Evolutionary conservation across 257 asterid genomes (phyloP).

Genomic region (Nemophila menziesii): DNA sequence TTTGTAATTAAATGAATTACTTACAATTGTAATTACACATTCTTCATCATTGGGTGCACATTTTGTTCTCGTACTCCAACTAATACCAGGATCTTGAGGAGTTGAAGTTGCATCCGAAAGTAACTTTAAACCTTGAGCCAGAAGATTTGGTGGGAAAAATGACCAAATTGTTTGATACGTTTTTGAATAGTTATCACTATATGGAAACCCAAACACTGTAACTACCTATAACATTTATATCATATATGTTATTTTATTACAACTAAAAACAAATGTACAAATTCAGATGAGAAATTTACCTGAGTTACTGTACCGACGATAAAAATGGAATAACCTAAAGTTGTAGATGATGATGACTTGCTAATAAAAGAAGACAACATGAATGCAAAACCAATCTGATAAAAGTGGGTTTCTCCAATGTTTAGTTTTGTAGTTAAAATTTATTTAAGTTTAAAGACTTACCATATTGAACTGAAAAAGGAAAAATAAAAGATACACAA

Average conservation of each 20-base stretch:
- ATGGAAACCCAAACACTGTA: slow-evolving; percentile 78
- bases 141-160: slow-evolving; percentile 80
- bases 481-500: slow-evolving; percentile 66
- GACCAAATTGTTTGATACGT: slow-evolving; percentile 59
- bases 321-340: slow-evolving; percentile 56
- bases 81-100: slow-evolving; percentile 79
- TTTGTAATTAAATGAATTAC: slow-evolving; percentile 8
- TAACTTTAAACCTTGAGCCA: slow-evolving; percentile 62
- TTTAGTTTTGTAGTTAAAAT: not conserved
- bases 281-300: slow-evolving; percentile 34
- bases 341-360: slow-evolving; percentile 76
- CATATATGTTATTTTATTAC: slow-evolving; percentile 14
- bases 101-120: slow-evolving; percentile 68
- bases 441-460: slow-evolving; percentile 18
- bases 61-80: slow-evolving; percentile 64
- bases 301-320: slow-evolving; percentile 75
- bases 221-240: slow-evolving; percentile 45
- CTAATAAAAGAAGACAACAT: slow-evolving; percentile 73
- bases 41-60: slow-evolving; percentile 68
- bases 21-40: slow-evolving; percentile 61
- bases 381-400: slow-evolving; percentile 71
- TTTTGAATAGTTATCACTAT: slow-evolving; percentile 27
- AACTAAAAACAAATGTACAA: slow-evolving; percentile 8
- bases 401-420: slow-evolving; percentile 6
- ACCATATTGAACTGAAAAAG: slow-evolving; percentile 84